Evolutionary conservation across 2,329 filamentous ascomycete genomes (phyloP).

Genomic region (Raffaelea ambrosiae): DNA sequence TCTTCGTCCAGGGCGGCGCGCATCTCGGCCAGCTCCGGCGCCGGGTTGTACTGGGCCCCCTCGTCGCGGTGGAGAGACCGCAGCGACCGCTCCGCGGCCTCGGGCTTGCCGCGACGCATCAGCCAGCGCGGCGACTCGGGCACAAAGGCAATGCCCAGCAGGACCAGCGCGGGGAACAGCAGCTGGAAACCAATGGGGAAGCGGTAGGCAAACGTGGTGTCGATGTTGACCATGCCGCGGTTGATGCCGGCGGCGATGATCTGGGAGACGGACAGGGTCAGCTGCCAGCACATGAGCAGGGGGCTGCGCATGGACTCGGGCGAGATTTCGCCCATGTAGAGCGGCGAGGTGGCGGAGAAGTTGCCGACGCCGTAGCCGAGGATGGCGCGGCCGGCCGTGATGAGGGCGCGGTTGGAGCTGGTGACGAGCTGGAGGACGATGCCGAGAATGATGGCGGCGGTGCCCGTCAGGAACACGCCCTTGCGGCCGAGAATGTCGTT

Average conservation of each 20-base stretch:
- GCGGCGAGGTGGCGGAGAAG: constrained; percentile 21
- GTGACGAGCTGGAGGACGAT: constrained; percentile 19
- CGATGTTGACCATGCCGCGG: constrained; percentile 23
- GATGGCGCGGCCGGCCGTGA: constrained; percentile 14
- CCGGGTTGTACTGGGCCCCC: neutral
- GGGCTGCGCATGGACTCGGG: constrained; percentile 16
- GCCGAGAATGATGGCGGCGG: constrained; percentile 22
- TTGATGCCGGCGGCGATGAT: constrained; percentile 26
- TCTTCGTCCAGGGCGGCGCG: neutral
- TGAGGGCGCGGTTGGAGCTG: constrained; percentile 13
- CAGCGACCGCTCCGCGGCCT: constrained; percentile 35
- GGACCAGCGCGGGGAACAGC: constrained; percentile 28
- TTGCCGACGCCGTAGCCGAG: constrained; percentile 19
- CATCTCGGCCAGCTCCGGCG: neutral
- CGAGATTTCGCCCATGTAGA: constrained; percentile 24
- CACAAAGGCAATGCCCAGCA: constrained; percentile 29
- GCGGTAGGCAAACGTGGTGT: constrained; percentile 26
- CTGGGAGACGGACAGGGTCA: constrained; percentile 27
- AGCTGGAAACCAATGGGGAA: constrained; percentile 31
- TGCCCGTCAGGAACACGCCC: constrained; percentile 20
- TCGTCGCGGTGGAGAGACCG: constrained; percentile 25
- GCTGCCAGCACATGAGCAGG: constrained; percentile 23
- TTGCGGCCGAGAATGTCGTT: constrained; percentile 27
- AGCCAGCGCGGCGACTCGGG: constrained; percentile 41
- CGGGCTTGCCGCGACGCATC: constrained; percentile 31